These are phyloP conservation scores for Solanum virginianum DNA, from an alignment of 257 asterid species.

Conservation along the genomic window DNA sequence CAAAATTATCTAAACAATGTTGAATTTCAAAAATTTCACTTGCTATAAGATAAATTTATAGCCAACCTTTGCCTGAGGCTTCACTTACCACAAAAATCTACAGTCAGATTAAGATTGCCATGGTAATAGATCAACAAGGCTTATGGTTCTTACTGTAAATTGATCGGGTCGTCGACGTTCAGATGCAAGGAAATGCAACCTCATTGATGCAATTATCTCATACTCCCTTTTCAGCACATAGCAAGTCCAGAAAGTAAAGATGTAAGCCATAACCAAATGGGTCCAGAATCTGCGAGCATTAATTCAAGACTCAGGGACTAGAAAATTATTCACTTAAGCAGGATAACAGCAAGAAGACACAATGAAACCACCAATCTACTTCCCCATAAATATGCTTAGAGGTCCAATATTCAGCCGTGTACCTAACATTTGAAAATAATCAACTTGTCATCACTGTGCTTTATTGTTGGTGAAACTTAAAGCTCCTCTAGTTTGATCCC, in stretches of 20 bases:
- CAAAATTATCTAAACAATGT: background rate
- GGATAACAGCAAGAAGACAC: background rate
- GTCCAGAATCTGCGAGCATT: slow-evolving; percentile 70
- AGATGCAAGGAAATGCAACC: slow-evolving; percentile 83
- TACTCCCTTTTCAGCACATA: slow-evolving; percentile 69
- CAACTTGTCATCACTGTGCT: background rate
- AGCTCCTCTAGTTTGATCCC: background rate
- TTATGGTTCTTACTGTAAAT: slow-evolving; percentile 42
- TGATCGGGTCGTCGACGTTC: slow-evolving; percentile 91
- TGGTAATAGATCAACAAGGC: background rate
- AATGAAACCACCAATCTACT: background rate
- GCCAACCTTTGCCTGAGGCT: background rate
- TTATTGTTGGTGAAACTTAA: background rate
- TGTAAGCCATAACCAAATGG: slow-evolving; percentile 81
- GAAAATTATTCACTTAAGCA: background rate
- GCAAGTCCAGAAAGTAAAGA: slow-evolving; percentile 81
- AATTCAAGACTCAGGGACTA: slow-evolving; percentile 1
- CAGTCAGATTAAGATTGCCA: background rate
- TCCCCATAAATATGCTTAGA: background rate
- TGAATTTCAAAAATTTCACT: background rate
- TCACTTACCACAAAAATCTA: background rate
- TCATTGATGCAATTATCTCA: slow-evolving; percentile 58
- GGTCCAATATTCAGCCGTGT: background rate
- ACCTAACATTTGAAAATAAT: background rate
- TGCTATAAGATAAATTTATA: background rate